Percentiles rank a stretch among this genome's conserved stretches.
These are phyloP conservation scores for Aspergillus phoenicis DNA, from an alignment of 2,329 filamentous ascomycete genomes.

Conservation along the genomic window DNA sequence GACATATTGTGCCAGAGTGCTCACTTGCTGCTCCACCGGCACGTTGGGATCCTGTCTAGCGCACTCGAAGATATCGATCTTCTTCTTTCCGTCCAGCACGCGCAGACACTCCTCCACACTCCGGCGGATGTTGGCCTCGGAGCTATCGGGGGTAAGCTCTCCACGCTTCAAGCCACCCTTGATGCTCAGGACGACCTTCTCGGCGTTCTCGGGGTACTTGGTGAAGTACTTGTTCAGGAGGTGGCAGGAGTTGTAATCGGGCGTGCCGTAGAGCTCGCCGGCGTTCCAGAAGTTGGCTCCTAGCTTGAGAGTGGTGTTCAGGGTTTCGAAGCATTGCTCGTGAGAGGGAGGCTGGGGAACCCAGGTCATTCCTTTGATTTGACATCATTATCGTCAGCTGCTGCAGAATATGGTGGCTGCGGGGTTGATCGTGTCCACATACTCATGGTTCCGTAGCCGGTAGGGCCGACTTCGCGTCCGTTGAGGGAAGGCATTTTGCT, in stretches of 20 bases:
- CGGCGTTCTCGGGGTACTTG: constrained; percentile 64
- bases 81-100: constrained; percentile 59
- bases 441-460: constrained; percentile 61
- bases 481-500: constrained; percentile 34
- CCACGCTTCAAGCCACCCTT: constrained; percentile 57
- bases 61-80: constrained; percentile 63
- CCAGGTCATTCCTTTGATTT: constrained; percentile 40
- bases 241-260: constrained; percentile 60
- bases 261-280: constrained; percentile 65
- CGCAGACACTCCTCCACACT: constrained; percentile 62
- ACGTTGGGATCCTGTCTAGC: constrained; percentile 58
- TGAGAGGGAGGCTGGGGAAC: constrained; percentile 29
- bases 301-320: constrained; percentile 56
- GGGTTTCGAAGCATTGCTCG: constrained; percentile 51
- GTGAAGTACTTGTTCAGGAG: constrained; percentile 65
- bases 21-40: constrained; percentile 52
- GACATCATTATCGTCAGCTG: background rate
- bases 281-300: constrained; percentile 62
- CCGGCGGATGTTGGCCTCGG: constrained; percentile 56
- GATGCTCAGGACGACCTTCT: constrained; percentile 63
- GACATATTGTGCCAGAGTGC: constrained; percentile 41
- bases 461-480: constrained; percentile 47
- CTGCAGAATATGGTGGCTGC: background rate
- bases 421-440: constrained; percentile 19
- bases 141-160: constrained; percentile 52